Conservation (phyloP, 1,139 yeast genomes). For the Debaryomyces sp. region DNA sequence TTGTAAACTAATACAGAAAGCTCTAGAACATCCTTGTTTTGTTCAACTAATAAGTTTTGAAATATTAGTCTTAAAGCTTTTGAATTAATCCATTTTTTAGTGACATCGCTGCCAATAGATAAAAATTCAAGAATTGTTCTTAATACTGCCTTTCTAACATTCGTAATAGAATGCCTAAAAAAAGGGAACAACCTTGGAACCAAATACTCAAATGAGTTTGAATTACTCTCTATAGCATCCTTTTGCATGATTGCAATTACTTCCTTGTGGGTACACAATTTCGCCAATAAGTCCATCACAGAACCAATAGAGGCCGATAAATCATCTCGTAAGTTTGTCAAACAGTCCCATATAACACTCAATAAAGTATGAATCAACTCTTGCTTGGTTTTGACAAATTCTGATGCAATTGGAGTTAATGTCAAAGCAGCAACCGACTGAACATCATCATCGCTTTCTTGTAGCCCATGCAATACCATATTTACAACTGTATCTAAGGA, state of each 20-base stretch:
- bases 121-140: slow-evolving; percentile 80
- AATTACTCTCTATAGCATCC: slow-evolving; percentile 57
- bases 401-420: slow-evolving; percentile 82
- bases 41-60: slow-evolving; percentile 89
- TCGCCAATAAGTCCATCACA: slow-evolving; percentile 91
- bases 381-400: slow-evolving; percentile 70
- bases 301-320: slow-evolving; percentile 94
- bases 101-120: slow-evolving; percentile 62
- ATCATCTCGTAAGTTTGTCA: slow-evolving; percentile 85
- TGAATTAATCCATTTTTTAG: slow-evolving; percentile 80
- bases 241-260: slow-evolving; percentile 73
- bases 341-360: slow-evolving; percentile 84
- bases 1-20: slow-evolving; percentile 68
- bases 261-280: slow-evolving; percentile 78
- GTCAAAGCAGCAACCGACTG: slow-evolving; percentile 97
- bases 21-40: slow-evolving; percentile 69
- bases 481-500: slow-evolving; percentile 73
- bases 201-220: slow-evolving; percentile 61
- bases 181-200: slow-evolving; percentile 95
- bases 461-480: slow-evolving; percentile 86
- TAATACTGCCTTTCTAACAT: slow-evolving; percentile 87
- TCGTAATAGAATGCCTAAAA: slow-evolving; percentile 88
- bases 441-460: slow-evolving; percentile 90
- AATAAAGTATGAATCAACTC: slow-evolving; percentile 66
- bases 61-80: slow-evolving; percentile 72